Evolutionary conservation across 495 filamentous ascomycete genomes (phyloP).

Genomic region (Sordaria brevicollis): DNA sequence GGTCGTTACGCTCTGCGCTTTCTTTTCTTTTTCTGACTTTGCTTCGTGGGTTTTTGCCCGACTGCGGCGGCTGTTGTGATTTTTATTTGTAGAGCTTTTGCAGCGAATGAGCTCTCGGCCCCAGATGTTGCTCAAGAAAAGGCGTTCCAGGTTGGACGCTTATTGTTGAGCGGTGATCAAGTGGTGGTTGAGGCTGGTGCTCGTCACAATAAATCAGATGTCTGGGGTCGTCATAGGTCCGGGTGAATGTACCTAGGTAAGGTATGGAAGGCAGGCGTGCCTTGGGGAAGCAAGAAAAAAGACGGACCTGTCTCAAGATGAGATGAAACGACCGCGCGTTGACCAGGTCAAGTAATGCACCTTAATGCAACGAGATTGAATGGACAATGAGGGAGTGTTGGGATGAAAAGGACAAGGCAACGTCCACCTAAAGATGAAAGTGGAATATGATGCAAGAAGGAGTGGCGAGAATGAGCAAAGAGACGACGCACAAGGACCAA

Average conservation of each 20-base stretch:
- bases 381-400: background rate
- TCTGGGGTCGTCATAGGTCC: background rate
- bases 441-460: background rate
- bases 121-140: background rate
- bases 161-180: background rate
- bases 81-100: background rate
- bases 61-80: background rate
- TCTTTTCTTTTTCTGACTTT: background rate
- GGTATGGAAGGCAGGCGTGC: background rate
- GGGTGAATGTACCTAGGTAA: background rate
- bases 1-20: background rate
- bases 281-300: background rate
- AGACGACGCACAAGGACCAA: conserved; percentile 3
- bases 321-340: background rate
- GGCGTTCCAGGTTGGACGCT: background rate
- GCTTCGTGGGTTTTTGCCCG: background rate
- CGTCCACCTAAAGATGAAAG: background rate
- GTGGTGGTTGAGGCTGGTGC: background rate
- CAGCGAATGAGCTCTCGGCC: background rate
- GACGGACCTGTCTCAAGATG: background rate
- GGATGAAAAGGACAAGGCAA: background rate
- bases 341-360: background rate
- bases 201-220: background rate
- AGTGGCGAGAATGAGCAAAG: conserved; percentile 17
- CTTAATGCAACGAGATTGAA: background rate